A percentile compares a stretch with the other conserved stretches of the same genome.
Conservation (phyloP, 305 asterid species). For the Fraxinus greggii region DNA sequence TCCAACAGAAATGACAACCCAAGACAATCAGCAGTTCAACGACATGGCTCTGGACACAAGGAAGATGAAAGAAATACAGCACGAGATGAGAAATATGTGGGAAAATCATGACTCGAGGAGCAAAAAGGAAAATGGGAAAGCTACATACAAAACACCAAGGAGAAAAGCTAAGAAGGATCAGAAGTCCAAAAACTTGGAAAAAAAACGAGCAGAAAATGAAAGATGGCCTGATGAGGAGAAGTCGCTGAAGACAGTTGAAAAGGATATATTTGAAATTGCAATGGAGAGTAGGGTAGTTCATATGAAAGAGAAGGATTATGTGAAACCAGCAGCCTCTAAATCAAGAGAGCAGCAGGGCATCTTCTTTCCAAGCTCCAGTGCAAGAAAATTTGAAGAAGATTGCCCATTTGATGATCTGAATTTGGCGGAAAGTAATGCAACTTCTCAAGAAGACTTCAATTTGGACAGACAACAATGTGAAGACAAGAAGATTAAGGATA, state of each 20-base stretch:
- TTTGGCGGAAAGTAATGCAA: not conserved
- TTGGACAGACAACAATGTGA: conserved; percentile 29
- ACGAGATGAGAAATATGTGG: conserved; percentile 6
- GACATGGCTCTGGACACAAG: conserved; percentile 34
- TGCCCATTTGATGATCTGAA: not conserved
- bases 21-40: conserved; percentile 27
- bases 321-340: not conserved
- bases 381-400: conserved; percentile 28
- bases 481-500: conserved; percentile 23
- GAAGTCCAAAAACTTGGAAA: conserved; percentile 27
- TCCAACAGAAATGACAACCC: conserved; percentile 21
- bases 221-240: conserved; percentile 12
- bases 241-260: conserved; percentile 17
- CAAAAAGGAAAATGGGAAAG: conserved; percentile 20
- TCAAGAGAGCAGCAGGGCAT: not conserved
- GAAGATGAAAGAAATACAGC: conserved; percentile 31
- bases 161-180: conserved; percentile 22
- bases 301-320: not conserved
- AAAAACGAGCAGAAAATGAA: conserved; percentile 23
- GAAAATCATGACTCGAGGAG: conserved; percentile 27
- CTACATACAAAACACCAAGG: not conserved
- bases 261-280: conserved; percentile 29
- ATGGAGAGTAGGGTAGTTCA: conserved; percentile 23
- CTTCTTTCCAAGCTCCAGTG: not conserved
- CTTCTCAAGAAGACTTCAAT: conserved; percentile 29